A percentile compares a stretch with the other conserved stretches of the same genome.
Evolutionary conservation across 2,329 filamentous ascomycete genomes (phyloP).

Genomic region (Thielaviopsis cerberus): DNA sequence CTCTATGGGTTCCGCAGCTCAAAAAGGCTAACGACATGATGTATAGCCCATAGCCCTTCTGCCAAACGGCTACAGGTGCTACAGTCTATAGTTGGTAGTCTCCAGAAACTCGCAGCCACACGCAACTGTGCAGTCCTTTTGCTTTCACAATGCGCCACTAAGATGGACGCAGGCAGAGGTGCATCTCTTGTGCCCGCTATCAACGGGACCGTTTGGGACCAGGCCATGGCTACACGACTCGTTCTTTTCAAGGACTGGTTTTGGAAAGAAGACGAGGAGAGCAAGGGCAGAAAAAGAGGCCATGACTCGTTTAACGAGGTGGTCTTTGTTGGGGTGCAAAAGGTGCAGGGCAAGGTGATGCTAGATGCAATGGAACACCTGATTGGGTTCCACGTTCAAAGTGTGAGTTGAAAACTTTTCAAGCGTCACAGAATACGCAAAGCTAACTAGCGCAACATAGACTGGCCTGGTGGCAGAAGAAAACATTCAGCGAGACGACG

Average conservation of each 20-base stretch:
- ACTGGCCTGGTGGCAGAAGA: conserved; percentile 13
- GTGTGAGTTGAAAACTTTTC: conserved; percentile 20
- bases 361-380: conserved; percentile 24
- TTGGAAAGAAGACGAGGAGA: conserved; percentile 19
- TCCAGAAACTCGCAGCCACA: conserved; percentile 59
- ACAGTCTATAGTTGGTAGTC: conserved; percentile 45
- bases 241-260: conserved; percentile 65
- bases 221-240: conserved; percentile 52
- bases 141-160: conserved; percentile 66
- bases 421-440: not conserved
- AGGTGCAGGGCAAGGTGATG: conserved; percentile 35
- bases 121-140: conserved; percentile 56
- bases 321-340: conserved; percentile 34
- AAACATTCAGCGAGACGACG: conserved; percentile 11
- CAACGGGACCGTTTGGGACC: conserved; percentile 63
- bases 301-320: conserved; percentile 5
- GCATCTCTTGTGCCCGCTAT: conserved; percentile 60
- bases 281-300: not conserved
- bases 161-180: conserved; percentile 46
- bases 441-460: not conserved
- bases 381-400: conserved; percentile 30
- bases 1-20: too few relatives aligned
- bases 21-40: not conserved
- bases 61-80: conserved; percentile 32
- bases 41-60: conserved; percentile 14